These are phyloP conservation scores for Graphiopsis chlorocephala DNA, from an alignment of 2,329 filamentous ascomycete species.

Conservation along the genomic window DNA sequence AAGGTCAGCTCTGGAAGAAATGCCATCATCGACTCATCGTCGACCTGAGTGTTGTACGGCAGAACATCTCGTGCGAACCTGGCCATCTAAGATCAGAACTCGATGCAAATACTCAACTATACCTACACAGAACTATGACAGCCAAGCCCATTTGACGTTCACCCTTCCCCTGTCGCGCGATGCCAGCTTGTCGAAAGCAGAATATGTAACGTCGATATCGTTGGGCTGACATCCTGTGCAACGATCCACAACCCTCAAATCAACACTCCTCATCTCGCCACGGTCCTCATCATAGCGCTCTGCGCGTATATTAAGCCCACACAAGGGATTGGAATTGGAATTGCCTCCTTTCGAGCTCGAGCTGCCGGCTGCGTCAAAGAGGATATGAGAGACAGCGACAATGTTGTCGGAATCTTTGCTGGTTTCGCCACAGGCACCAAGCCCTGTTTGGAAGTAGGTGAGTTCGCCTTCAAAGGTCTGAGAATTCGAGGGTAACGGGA, in stretches of 20 bases:
- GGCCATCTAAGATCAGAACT: neutral
- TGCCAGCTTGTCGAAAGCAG: constrained; percentile 49
- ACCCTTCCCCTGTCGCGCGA: constrained; percentile 30
- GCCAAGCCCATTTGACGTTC: constrained; percentile 34
- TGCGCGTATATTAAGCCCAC: constrained; percentile 65
- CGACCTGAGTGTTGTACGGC: neutral
- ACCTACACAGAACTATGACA: constrained; percentile 12
- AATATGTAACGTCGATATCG: constrained; percentile 51
- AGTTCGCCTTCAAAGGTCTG: constrained; percentile 61
- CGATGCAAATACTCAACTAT: neutral
- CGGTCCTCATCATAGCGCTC: constrained; percentile 47
- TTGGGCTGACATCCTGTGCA: constrained; percentile 52
- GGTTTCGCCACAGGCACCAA: constrained; percentile 67
- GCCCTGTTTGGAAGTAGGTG: constrained; percentile 65
- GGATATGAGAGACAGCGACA: constrained; percentile 63
- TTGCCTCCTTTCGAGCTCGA: constrained; percentile 34
- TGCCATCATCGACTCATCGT: neutral
- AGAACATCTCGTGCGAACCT: neutral
- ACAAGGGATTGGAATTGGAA: constrained; percentile 64
- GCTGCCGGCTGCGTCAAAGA: constrained; percentile 61
- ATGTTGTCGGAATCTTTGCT: constrained; percentile 57
- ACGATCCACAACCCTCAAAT: constrained; percentile 66
- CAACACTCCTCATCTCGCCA: constrained; percentile 51
- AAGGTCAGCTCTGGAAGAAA: neutral
- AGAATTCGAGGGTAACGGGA: constrained; percentile 53